Evolutionary conservation across 306 rosid genomes (phyloP), one percentile per base, ranked within the genome.

Genomic region (Neltuma alba): DNA sequence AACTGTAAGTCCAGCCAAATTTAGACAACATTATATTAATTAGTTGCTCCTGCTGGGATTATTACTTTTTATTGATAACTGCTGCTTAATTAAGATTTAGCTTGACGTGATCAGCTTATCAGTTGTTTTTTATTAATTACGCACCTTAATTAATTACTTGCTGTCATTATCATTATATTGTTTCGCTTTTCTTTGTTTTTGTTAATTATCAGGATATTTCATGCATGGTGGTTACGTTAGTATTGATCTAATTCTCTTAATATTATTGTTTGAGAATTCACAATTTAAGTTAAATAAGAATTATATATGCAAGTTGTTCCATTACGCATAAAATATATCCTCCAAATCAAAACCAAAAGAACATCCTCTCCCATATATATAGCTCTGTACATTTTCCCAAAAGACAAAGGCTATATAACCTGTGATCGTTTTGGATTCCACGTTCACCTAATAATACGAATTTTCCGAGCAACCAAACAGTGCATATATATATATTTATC

Each of bases 401-500:
- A 67, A 63, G 79, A 76, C 80, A 76, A 60, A 65, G 45, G 42
- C 64, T 48, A 72, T 30, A 67, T 48, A 67, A 67, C 63, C 79
- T 74, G 28, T 70, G 61, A 70, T 71, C 62, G 58, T 79, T 82
- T 74, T 11, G 55, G 82, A 72, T 36, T 34, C 33, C 71, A 72
- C 36, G 33, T 70, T 57, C 81, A 70, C 79, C 50, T 38, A 37
- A 20, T n/a, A n/a, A n/a, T 12, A 37, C 8, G 72, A 38, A 66
- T 52, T 80, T 86, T 86, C 71, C n/a, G 55, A 48, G 72, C 48
- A 78, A 36, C 82, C 77, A 78, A 60, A 76, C 75, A 40, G 70
- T 54, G 42, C n/a, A n/a, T n/a, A n/a, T n/a, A n/a, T n/a, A n/a
- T n/a, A n/a, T n/a, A n/a, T n/a, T n/a, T 16, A 63, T 64, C 23